These are phyloP conservation scores for Kondoa subrosea DNA, from an alignment of 768 basidiomycete genomes.

Conservation along the genomic window DNA sequence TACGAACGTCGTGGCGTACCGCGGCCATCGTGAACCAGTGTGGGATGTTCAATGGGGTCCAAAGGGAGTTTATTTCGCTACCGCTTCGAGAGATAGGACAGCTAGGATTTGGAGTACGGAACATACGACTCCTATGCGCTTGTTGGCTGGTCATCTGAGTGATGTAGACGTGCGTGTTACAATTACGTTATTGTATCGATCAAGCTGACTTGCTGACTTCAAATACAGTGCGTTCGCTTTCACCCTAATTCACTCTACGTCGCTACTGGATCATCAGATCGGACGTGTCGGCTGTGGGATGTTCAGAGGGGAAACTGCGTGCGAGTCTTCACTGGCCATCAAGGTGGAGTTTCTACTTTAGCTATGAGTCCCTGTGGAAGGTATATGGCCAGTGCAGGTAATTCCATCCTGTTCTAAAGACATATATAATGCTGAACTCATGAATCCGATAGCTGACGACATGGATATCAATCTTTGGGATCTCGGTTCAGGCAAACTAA, in stretches of 20 bases:
- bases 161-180: slow-evolving; percentile 73
- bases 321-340: slow-evolving; percentile 87
- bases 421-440: neutral
- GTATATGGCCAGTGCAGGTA: slow-evolving; percentile 79
- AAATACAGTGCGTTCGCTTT: slow-evolving; percentile 66
- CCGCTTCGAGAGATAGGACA: slow-evolving; percentile 79
- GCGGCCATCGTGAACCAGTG: slow-evolving; percentile 89
- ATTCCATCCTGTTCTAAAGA: slow-evolving; percentile 18
- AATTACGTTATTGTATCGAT: neutral
- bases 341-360: slow-evolving; percentile 65
- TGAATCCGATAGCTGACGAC: slow-evolving; percentile 52
- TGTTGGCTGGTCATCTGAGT: slow-evolving; percentile 88
- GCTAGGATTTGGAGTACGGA: slow-evolving; percentile 95
- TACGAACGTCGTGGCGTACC: slow-evolving; percentile 79
- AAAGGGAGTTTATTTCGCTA: slow-evolving; percentile 95
- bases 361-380: slow-evolving; percentile 86
- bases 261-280: slow-evolving; percentile 89
- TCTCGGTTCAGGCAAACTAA: slow-evolving; percentile 74
- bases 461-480: slow-evolving; percentile 93
- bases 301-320: slow-evolving; percentile 89
- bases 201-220: slow-evolving; percentile 2
- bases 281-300: slow-evolving; percentile 93
- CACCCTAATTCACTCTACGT: slow-evolving; percentile 96
- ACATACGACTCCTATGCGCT: slow-evolving; percentile 60
- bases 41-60: slow-evolving; percentile 99